Evolutionary conservation across 768 basidiomycete genomes (phyloP).

Genomic region (Boletus vermiculosoides): DNA sequence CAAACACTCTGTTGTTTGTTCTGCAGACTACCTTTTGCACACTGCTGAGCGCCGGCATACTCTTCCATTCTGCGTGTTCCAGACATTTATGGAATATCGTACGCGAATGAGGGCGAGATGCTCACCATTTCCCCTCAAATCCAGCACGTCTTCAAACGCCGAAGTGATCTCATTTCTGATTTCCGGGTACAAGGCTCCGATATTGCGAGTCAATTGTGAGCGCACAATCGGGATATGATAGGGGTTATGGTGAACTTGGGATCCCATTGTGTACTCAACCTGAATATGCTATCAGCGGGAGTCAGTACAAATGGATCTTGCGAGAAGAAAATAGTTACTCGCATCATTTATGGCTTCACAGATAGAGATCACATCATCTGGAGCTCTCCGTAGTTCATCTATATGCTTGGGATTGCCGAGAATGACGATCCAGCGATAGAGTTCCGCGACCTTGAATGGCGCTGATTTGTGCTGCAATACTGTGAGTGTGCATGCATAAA

Average conservation of each 20-base stretch:
- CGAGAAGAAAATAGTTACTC: slow-evolving; percentile 1
- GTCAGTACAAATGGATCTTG: not conserved
- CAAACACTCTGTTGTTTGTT: too few species aligned
- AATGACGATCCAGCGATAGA: slow-evolving; percentile 7
- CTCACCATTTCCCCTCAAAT: too few species aligned
- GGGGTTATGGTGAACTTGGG: slow-evolving; percentile 26
- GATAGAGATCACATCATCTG: slow-evolving; percentile 40
- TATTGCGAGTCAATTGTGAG: slow-evolving; percentile 31
- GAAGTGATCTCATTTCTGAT: too few species aligned
- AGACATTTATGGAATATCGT: too few species aligned
- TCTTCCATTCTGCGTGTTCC: too few species aligned
- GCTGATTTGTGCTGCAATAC: slow-evolving; percentile 24
- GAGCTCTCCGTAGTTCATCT: slow-evolving; percentile 38
- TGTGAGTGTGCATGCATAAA: not conserved
- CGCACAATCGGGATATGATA: slow-evolving; percentile 19
- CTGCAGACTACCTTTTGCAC: too few species aligned
- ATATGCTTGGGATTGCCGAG: slow-evolving; percentile 28
- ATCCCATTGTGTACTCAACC: slow-evolving; percentile 38
- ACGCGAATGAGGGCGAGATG: too few species aligned
- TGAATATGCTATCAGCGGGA: slow-evolving; percentile 30
- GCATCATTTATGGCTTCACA: slow-evolving; percentile 34
- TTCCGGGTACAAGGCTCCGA: too few species aligned
- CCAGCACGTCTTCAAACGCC: too few species aligned
- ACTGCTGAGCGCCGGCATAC: too few species aligned
- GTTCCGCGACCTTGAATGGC: slow-evolving; percentile 31